Evolutionary conservation across 2,329 filamentous ascomycete species (phyloP).

Genomic region (Aureobasidium sp.): DNA sequence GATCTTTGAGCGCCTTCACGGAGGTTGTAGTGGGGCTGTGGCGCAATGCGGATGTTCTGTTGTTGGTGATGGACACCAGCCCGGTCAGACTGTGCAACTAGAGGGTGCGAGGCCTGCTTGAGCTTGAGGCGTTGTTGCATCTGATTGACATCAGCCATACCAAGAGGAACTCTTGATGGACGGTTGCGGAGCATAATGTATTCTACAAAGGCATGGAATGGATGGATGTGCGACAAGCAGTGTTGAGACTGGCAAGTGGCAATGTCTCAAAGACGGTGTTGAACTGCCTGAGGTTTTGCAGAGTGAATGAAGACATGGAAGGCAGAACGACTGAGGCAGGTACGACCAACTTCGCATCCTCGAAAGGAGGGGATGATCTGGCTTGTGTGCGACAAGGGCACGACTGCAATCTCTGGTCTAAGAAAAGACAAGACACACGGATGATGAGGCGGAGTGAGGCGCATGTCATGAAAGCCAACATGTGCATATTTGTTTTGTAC

Average conservation of each 20-base stretch:
- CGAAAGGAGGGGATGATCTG: neutral
- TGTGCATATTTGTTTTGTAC: neutral
- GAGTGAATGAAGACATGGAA: neutral
- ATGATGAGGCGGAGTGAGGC: neutral
- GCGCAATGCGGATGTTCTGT: constrained; percentile 17
- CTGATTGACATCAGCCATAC: constrained; percentile 22
- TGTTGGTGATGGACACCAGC: constrained; percentile 15
- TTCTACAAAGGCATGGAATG: neutral
- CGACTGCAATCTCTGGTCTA: neutral
- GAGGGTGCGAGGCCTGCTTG: constrained; percentile 12
- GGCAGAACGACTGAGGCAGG: neutral
- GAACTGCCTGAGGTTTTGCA: neutral
- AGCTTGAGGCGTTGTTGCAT: constrained; percentile 20
- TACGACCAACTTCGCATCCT: neutral
- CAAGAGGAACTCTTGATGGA: constrained; percentile 24
- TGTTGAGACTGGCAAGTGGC: constrained; percentile 10
- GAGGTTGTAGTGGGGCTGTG: constrained; percentile 1
- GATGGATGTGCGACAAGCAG: neutral
- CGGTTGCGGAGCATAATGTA: constrained; percentile 24
- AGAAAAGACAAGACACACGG: neutral
- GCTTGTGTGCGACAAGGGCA: neutral
- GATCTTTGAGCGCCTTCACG: constrained; percentile 14
- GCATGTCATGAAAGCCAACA: neutral
- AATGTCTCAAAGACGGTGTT: neutral
- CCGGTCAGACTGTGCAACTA: neutral